Percentiles rank a stretch among this genome's conserved stretches.
Conservation (phyloP, 2,329 filamentous ascomycete species). For the Ophiosphaerella narmari region DNA sequence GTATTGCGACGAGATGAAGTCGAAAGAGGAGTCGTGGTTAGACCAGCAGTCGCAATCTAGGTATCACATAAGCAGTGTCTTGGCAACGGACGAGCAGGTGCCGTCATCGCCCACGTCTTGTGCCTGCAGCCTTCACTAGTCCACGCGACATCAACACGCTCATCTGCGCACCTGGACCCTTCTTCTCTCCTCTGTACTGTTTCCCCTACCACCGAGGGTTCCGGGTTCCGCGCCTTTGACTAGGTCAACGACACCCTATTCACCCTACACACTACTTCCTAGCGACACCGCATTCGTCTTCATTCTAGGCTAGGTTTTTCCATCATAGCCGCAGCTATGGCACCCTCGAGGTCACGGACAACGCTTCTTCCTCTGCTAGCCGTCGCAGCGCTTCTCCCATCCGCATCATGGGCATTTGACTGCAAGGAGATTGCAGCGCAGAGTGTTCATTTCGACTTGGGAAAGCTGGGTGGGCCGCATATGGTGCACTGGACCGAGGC, state of each 20-base stretch:
- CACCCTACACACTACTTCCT: not conserved
- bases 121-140: slow-evolving; percentile 7
- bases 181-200: not conserved
- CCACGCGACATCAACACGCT: slow-evolving; percentile 16
- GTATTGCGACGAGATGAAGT: not conserved
- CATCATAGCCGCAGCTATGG: slow-evolving; percentile 31
- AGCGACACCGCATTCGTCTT: slow-evolving; percentile 5
- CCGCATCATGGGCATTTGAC: slow-evolving; percentile 51
- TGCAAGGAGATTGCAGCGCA: slow-evolving; percentile 67
- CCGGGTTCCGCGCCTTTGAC: not conserved
- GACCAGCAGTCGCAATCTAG: not conserved
- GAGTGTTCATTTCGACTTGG: slow-evolving; percentile 66
- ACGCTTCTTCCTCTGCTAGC: slow-evolving; percentile 32
- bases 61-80: slow-evolving; percentile 3
- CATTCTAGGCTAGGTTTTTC: slow-evolving; percentile 1
- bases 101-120: slow-evolving; percentile 21
- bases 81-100: slow-evolving; percentile 16
- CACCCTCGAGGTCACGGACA: slow-evolving; percentile 26
- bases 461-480: slow-evolving; percentile 67
- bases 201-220: not conserved
- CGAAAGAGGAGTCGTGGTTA: too few species aligned
- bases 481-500: slow-evolving; percentile 63
- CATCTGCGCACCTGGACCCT: not conserved
- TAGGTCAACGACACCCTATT: not conserved
- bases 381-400: slow-evolving; percentile 29